Evolutionary conservation across 345 rosid species (phyloP), one percentile per base, ranked within the genome.

Genomic region (Acer saccharum): DNA sequence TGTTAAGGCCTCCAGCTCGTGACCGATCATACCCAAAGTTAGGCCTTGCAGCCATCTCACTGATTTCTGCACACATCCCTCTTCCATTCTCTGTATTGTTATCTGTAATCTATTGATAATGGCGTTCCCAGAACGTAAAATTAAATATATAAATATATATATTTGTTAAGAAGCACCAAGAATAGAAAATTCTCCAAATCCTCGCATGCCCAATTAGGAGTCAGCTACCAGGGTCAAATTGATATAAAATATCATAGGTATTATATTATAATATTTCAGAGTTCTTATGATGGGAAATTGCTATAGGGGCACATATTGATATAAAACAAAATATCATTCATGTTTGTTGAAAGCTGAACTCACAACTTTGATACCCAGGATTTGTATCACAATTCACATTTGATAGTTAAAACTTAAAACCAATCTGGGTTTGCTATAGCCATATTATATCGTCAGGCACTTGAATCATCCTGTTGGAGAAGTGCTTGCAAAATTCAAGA

Each of bases 41-140:
- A 84, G 73, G 35, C 43, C 54, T 2, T 74, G 48, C 6, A 86
- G 84, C 87, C 82, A 81, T 63, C 7, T 21, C 32, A 57, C 65
- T 2, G 85, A 57, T 10, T 7, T 61, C 20, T 16, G 29, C 50
- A 84, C 69, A 2, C 23, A 7, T 6, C 35, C 23, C 18, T 46
- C 35, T 11, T 14, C 18, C 73, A 44, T 3, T 74, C 58, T 16
- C 58, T 54, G 7, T 52, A 4, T 52, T 4, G 17, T 6, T 54
- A 4, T 54, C n/a, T 1, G 58, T 54, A 14, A 17, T 54, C 6
- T 16, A 16, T 4, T 3, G 58, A 16, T 54, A 4, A 3, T 5
- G 7, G 8, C n/a, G 20, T 54, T 6, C n/a, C 6, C 3, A 10
- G 50, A 44, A 8, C 10, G 12, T 10, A 10, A 44, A 1, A 2